These are phyloP conservation scores for barley (Hordeum vulgare) DNA, from an alignment of 176 grass and related monocot genomes.

Conservation along the genomic window MorexV3_pseudomolecules_assembly NC_058520.1:523119138-523119637, in stretches of 20 bases:
- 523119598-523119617: not conserved
- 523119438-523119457: conserved; percentile 31
- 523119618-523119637: not conserved
- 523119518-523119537: conserved; percentile 36
- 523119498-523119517: conserved; percentile 80
- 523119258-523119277: not conserved
- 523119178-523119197: conserved; percentile 19
- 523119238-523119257: not conserved
- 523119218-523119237: not conserved
- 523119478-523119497: conserved; percentile 73
- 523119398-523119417: not conserved
- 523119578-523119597: not conserved
- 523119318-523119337: not conserved
- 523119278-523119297: not conserved
- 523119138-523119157: conserved; percentile 27
- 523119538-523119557: conserved; percentile 54
- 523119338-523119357: not conserved
- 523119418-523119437: not conserved
- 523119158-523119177: not conserved
- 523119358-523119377: not conserved
- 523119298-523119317: conserved; percentile 1
- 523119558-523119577: too few relatives aligned
- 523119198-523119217: not conserved
- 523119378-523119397: not conserved
- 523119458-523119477: conserved; percentile 59